Percentiles rank a stretch among this genome's conserved stretches.
These are phyloP conservation scores for Tolypocladium ovalisporum DNA, from an alignment of 2,329 filamentous ascomycete species.

Conservation along the genomic window DNA sequence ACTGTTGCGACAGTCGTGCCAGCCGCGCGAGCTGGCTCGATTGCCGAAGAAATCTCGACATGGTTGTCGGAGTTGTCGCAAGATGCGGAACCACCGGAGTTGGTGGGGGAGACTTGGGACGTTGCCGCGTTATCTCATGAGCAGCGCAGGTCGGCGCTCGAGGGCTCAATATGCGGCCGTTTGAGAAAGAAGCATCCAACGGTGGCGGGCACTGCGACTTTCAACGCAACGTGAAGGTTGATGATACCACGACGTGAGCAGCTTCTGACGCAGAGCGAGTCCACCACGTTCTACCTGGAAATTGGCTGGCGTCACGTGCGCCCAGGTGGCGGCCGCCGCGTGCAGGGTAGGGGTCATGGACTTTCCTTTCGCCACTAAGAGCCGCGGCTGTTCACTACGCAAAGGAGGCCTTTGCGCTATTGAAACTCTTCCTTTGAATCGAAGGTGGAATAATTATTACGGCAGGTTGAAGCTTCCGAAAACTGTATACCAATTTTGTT, in stretches of 20 bases:
- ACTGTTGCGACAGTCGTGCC: conserved; percentile 44
- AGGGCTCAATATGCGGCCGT: conserved; percentile 2
- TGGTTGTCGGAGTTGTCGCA: conserved; percentile 25
- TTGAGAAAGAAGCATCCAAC: conserved; percentile 6
- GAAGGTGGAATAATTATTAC: background rate
- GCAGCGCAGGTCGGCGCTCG: conserved; percentile 13
- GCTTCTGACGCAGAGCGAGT: conserved; percentile 16
- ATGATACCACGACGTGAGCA: conserved; percentile 14
- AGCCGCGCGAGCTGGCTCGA: conserved; percentile 55
- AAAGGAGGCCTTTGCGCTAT: background rate
- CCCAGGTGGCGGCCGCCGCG: conserved; percentile 1
- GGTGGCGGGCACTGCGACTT: background rate
- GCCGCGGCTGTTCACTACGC: background rate
- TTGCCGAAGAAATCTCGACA: conserved; percentile 58
- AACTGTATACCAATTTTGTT: background rate
- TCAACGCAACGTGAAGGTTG: conserved; percentile 7
- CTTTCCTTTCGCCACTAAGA: background rate
- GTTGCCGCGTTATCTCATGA: conserved; percentile 20
- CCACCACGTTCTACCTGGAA: conserved; percentile 15
- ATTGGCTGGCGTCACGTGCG: conserved; percentile 20
- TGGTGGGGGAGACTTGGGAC: conserved; percentile 8
- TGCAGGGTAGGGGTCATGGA: background rate
- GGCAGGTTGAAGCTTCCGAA: background rate
- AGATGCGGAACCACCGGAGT: conserved; percentile 23
- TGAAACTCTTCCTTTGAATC: background rate